Conservation (phyloP, 352 stramenopile genomes). For the Achlya hypogyna region DNA sequence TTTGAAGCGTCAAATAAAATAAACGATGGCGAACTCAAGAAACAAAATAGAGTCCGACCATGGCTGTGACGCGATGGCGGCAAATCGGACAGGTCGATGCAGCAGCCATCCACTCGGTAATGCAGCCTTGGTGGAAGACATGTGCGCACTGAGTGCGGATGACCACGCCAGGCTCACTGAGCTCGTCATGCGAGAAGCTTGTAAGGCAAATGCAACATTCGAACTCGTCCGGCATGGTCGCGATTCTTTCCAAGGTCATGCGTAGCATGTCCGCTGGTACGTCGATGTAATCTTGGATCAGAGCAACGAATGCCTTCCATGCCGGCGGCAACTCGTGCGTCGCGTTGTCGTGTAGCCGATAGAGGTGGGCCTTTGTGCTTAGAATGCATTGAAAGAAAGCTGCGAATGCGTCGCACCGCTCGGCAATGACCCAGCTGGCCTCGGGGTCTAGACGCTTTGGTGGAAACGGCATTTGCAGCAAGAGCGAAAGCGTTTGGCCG, state of each 20-base stretch:
- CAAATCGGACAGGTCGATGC: background rate
- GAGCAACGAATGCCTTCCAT: background rate
- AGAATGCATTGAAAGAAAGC: background rate
- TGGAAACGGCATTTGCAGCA: background rate
- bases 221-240: background rate
- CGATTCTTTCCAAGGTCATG: background rate
- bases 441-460: background rate
- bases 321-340: background rate
- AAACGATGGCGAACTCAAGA: background rate
- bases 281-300: background rate
- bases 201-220: constrained; percentile 1
- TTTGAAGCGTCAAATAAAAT: background rate
- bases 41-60: background rate
- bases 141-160: background rate
- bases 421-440: background rate
- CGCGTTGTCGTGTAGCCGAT: background rate
- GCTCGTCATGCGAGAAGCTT: background rate
- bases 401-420: background rate
- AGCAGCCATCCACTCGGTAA: background rate
- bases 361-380: background rate
- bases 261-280: background rate
- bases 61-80: background rate
- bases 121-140: background rate
- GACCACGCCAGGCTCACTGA: background rate
- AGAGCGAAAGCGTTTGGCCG: too few relatives aligned